A percentile compares a stretch with the other conserved stretches of the same genome.
Evolutionary conservation across 129 eudicot species (phyloP).

Genomic region (Arctium lappa): DNA sequence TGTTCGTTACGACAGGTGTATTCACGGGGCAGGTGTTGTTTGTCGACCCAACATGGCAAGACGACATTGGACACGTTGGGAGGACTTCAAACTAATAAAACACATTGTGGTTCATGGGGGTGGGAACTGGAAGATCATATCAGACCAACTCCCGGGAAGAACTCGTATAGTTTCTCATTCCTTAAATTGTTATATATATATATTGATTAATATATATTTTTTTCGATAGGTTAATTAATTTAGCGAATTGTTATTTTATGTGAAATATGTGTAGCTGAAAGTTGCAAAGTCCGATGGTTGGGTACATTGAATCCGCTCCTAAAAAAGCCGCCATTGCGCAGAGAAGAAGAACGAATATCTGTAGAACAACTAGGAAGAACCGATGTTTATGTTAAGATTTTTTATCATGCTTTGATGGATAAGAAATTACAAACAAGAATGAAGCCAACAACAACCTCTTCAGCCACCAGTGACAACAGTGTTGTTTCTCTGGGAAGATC

Average conservation of each 20-base stretch:
- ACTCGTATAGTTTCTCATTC: background rate
- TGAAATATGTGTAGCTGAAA: background rate
- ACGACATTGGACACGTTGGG: background rate
- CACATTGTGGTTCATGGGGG: background rate
- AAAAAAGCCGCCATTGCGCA: background rate
- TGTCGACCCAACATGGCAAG: background rate
- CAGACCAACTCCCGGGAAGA: background rate
- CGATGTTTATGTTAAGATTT: background rate
- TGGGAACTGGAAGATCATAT: background rate
- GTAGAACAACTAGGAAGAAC: background rate
- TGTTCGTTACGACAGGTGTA: background rate
- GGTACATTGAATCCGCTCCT: background rate
- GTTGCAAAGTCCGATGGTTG: background rate
- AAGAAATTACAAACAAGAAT: background rate
- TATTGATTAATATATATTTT: no score
- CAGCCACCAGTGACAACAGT: background rate
- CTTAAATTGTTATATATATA: background rate
- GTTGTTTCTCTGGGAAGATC: background rate
- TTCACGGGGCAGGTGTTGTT: background rate
- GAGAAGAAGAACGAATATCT: background rate
- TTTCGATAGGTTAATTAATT: no score
- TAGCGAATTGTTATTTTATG: no score
- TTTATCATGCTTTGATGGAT: background rate
- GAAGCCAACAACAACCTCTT: background rate
- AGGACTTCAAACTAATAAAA: background rate